Conservation (phyloP, 495 filamentous ascomycete genomes). For the Chaetomidium leptoderma region DNA sequence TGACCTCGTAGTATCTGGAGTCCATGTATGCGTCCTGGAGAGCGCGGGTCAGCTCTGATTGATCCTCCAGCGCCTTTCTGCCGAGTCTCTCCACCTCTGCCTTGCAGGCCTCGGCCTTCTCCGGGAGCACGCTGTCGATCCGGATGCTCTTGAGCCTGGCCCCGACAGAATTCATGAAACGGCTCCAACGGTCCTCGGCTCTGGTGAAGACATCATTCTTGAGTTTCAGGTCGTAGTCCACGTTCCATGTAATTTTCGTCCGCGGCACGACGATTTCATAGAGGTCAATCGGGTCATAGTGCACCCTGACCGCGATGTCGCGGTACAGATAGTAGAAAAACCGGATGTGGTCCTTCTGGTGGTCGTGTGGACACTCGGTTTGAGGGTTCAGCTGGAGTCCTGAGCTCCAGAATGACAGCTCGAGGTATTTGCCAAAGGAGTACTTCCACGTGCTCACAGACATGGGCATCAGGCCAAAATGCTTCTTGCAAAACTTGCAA, state of each 20-base stretch:
- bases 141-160: slow-evolving; percentile 80
- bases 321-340: slow-evolving; percentile 83
- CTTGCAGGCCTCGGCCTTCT: slow-evolving; percentile 75
- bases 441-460: slow-evolving; percentile 97
- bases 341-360: slow-evolving; percentile 84
- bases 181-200: slow-evolving; percentile 71
- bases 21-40: slow-evolving; percentile 86
- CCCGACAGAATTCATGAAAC: slow-evolving; percentile 83
- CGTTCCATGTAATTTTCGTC: slow-evolving; percentile 90
- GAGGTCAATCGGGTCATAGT: slow-evolving; percentile 86
- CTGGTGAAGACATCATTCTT: slow-evolving; percentile 87
- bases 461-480: slow-evolving; percentile 89
- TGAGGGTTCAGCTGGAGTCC: slow-evolving; percentile 73
- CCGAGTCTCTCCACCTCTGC: slow-evolving; percentile 71
- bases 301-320: slow-evolving; percentile 70
- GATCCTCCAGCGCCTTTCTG: slow-evolving; percentile 75
- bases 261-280: slow-evolving; percentile 95
- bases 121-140: slow-evolving; percentile 80
- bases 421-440: slow-evolving; percentile 95
- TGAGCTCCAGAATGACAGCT: slow-evolving; percentile 92
- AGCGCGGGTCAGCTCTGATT: slow-evolving; percentile 62
- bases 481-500: slow-evolving; percentile 84
- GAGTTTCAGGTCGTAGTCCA: slow-evolving; percentile 82
- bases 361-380: slow-evolving; percentile 80
- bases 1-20: slow-evolving; percentile 93